Evolutionary conservation across 768 basidiomycete genomes (phyloP).

Genomic region (Suillus bovinus): DNA sequence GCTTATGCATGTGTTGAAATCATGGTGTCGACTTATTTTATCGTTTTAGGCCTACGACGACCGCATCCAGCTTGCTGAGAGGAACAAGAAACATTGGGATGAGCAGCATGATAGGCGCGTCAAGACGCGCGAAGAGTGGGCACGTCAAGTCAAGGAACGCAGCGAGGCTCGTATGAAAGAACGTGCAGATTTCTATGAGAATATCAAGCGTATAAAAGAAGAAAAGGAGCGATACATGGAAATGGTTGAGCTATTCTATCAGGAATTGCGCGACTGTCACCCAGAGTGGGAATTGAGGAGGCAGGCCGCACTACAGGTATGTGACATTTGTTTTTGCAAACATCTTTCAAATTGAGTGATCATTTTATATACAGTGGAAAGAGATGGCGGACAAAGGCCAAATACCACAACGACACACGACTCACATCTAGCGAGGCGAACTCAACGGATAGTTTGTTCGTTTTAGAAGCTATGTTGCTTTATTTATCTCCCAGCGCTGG

Average conservation of each 20-base stretch:
- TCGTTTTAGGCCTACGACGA: conserved; percentile 47
- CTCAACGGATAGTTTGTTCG: conserved; percentile 11
- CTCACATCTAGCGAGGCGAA: conserved; percentile 4
- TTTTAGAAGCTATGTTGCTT: conserved; percentile 12
- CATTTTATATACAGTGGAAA: conserved; percentile 25
- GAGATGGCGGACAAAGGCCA: conserved; percentile 30
- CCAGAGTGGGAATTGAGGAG: conserved; percentile 65
- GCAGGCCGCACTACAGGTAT: conserved; percentile 51
- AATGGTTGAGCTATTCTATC: conserved; percentile 54
- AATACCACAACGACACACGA: conserved; percentile 20
- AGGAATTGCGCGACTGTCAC: conserved; percentile 52
- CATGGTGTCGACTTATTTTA: neutral
- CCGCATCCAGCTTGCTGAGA: conserved; percentile 33
- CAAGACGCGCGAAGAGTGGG: conserved; percentile 57
- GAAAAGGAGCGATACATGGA: conserved; percentile 40
- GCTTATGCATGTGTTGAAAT: neutral
- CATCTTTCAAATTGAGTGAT: conserved; percentile 9
- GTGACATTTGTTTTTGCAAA: conserved; percentile 13
- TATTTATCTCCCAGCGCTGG: conserved; percentile 31
- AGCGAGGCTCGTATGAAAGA: conserved; percentile 51
- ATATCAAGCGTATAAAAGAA: conserved; percentile 41
- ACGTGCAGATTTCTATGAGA: conserved; percentile 37
- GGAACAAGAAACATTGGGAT: conserved; percentile 28
- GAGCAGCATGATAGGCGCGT: conserved; percentile 43
- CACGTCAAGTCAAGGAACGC: conserved; percentile 46